phyloP scores from a whole-genome alignment of 257 asterid genomes.

The Jasminum sambac region DNA sequence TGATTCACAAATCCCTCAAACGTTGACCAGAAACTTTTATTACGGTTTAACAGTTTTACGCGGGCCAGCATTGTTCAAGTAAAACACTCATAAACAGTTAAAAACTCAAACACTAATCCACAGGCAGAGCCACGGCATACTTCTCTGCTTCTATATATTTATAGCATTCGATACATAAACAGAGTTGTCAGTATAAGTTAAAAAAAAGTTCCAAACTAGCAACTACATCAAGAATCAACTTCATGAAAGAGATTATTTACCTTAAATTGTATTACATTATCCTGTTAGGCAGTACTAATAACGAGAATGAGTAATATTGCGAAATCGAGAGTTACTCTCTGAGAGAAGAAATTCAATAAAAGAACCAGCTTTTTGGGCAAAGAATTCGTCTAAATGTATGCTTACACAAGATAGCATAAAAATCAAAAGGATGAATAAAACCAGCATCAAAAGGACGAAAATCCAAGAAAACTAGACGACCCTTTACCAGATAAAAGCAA shows the following conservation, averaged over 20 bases:
- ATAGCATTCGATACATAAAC: not conserved
- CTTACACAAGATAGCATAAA: not conserved
- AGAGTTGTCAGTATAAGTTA: not conserved
- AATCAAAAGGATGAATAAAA: not conserved
- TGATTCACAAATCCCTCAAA: not conserved
- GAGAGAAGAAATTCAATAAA: not conserved
- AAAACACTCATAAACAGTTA: not conserved
- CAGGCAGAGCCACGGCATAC: not conserved
- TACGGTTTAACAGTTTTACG: not conserved
- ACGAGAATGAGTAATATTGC: not conserved
- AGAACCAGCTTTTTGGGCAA: not conserved
- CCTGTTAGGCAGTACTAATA: too few relatives aligned
- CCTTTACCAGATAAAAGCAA: not conserved
- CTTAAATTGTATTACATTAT: not conserved
- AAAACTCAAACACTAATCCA: not conserved
- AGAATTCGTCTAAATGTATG: not conserved
- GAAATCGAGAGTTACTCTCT: not conserved
- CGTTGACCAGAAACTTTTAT: not conserved
- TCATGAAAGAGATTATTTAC: not conserved
- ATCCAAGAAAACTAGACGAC: not conserved
- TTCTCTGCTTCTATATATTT: not conserved
- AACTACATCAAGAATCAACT: not conserved
- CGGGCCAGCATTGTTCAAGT: too few relatives aligned
- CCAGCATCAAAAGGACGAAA: not conserved
- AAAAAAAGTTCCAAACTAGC: not conserved